phyloP scores from a whole-genome alignment of 495 filamentous ascomycete species.

The Aspergillus panamensis region DNA sequence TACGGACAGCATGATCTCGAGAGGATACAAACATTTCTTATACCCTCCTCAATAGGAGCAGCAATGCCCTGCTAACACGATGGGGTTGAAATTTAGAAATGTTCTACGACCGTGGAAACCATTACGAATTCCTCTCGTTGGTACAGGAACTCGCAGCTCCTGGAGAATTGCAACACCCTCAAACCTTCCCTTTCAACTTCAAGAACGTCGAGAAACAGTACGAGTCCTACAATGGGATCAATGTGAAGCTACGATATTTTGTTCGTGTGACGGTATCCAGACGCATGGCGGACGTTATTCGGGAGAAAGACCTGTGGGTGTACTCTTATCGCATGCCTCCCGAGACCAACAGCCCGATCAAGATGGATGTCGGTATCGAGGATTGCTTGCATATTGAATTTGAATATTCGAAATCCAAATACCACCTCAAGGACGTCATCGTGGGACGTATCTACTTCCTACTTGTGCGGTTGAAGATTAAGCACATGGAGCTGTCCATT shows the following conservation, averaged over 20 bases:
- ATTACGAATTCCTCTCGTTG: constrained; percentile 97
- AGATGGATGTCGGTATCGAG: constrained; percentile 99
- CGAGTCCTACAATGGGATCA: constrained; percentile 99
- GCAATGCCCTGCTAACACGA: constrained; percentile 2
- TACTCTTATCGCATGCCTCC: constrained; percentile 98
- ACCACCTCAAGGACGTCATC: constrained; percentile 99
- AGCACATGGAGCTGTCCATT: constrained; percentile 99
- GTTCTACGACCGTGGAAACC: constrained; percentile 99
- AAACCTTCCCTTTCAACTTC: constrained; percentile 99
- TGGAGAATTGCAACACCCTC: constrained; percentile 95
- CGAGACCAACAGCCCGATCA: constrained; percentile 96
- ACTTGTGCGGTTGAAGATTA: constrained; percentile 96
- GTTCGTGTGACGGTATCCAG: constrained; percentile 93
- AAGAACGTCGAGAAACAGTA: constrained; percentile 99
- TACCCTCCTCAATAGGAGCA: not conserved
- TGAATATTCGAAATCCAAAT: constrained; percentile 98
- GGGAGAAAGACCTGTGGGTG: constrained; percentile 99
- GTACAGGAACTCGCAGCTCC: constrained; percentile 95
- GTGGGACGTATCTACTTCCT: constrained; percentile 99
- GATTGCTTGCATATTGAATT: constrained; percentile 99
- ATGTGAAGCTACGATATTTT: constrained; percentile 98
- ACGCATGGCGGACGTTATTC: constrained; percentile 94
- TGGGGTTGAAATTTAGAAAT: constrained; percentile 59
- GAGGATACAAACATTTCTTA: not conserved
- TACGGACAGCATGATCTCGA: constrained; percentile 31